Evolutionary conservation across 2,329 filamentous ascomycete species (phyloP).

Genomic region (Epichloe glyceriae): DNA sequence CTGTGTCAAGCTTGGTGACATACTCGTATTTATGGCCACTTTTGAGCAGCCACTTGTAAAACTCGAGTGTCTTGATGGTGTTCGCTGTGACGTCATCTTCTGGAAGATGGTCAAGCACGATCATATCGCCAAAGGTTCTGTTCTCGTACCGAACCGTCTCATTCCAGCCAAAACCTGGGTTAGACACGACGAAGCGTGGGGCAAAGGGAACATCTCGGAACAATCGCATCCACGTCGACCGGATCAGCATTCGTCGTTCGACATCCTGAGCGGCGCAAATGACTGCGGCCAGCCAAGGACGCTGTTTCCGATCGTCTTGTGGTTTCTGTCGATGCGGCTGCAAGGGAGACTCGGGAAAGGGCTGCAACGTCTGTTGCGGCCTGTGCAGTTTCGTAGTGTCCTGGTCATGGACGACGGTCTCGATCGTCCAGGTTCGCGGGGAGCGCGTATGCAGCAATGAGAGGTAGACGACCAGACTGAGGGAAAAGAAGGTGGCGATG

Average conservation of each 20-base stretch:
- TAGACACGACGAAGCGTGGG: constrained; percentile 18
- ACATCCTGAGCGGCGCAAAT: constrained; percentile 16
- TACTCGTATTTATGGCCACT: constrained; percentile 15
- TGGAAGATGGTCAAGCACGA: constrained; percentile 19
- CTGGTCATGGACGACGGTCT: constrained; percentile 5
- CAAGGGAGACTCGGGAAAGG: constrained; percentile 15
- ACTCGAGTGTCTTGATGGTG: constrained; percentile 21
- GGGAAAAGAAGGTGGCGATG: background rate
- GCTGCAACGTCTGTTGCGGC: constrained; percentile 9
- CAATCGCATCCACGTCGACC: constrained; percentile 20
- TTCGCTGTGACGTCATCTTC: constrained; percentile 20
- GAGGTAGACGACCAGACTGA: background rate
- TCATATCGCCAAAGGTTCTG: constrained; percentile 20
- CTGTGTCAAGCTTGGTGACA: constrained; percentile 21
- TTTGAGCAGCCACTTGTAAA: constrained; percentile 18
- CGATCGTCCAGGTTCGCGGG: constrained; percentile 3
- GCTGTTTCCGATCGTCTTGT: background rate
- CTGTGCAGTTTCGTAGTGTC: background rate
- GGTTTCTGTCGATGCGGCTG: background rate
- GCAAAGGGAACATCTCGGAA: constrained; percentile 18
- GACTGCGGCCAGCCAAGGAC: constrained; percentile 18
- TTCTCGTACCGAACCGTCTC: constrained; percentile 17
- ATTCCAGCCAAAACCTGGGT: constrained; percentile 16
- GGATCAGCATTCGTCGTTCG: constrained; percentile 18
- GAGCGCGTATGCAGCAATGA: background rate